phyloP scores from a whole-genome alignment of 2,329 filamentous ascomycete species.

The Exserohilum rostratum region DNA sequence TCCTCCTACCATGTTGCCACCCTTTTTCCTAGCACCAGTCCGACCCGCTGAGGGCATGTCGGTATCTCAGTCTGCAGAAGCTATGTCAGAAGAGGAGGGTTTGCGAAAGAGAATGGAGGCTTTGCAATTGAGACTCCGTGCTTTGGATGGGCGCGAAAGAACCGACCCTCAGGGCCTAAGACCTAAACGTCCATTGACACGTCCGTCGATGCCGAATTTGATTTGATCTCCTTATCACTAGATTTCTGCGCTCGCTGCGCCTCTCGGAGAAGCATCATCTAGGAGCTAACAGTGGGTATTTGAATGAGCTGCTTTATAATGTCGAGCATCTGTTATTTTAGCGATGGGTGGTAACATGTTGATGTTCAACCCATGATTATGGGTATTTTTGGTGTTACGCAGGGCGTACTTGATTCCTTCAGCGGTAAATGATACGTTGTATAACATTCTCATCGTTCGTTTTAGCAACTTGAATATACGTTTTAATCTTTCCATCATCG shows the following conservation, averaged over 20 bases:
- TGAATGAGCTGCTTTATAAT: background rate
- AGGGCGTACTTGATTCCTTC: background rate
- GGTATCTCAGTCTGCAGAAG: background rate
- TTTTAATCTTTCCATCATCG: background rate
- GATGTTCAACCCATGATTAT: background rate
- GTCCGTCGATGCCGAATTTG: constrained; percentile 2
- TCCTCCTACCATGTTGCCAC: background rate
- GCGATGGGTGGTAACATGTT: background rate
- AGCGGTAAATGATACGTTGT: background rate
- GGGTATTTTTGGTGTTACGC: background rate
- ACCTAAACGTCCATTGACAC: background rate
- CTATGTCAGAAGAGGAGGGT: background rate
- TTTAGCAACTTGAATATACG: background rate
- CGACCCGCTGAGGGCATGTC: background rate
- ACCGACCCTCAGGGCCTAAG: background rate
- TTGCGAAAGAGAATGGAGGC: constrained; percentile 1
- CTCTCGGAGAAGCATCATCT: background rate
- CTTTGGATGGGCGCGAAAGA: background rate
- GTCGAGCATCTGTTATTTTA: background rate
- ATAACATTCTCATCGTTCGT: background rate
- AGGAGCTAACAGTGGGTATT: background rate
- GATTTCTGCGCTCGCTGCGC: background rate
- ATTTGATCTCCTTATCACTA: background rate
- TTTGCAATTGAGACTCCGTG: background rate
- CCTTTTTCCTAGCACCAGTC: background rate